Base-by-base conservation (phyloP, 2,329 filamentous ascomycete genomes). In the Fusarium lyarnte region DNA sequence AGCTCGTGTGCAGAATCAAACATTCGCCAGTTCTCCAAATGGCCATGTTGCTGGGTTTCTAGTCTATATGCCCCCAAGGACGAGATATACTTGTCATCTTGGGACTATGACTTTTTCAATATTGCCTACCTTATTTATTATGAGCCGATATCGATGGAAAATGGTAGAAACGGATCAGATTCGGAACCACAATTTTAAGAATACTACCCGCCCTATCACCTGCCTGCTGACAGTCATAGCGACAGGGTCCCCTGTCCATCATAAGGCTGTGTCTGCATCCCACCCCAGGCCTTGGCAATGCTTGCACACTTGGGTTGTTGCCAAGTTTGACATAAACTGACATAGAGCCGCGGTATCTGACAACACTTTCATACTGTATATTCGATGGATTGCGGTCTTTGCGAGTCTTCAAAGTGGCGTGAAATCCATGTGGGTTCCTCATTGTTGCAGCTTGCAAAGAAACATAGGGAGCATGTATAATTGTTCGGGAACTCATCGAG, bases 251-350 rank as follows among this genome's bases (percentile, higher is more conserved):
- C 73, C 66, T 74, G 74, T 62, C 64, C 64, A 53, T 64, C 59
- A 69, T 77, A 77, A 70, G 74, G 74, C 72, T 75, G 52, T 76
- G 74, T 70, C 69, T 68, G 66, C 73, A 62, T 36, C 53, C 47
- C 35, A 69, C 66, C 71, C 61, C 60, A 25, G 49, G 51, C 60
- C 65, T 71, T 66, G 69, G 64, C 71, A 66, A 74, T 72, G 68
- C 65, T 76, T 74, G 70, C 33, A 17, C 41, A 46, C 51, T 49
- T 43, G 31, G 29, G 49, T 58, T 42, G 42, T 46, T 35, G 42
- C 49, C 65, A 52, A 59, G 39, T 66, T 69, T 66, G 29, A 61
- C 46, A 49, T 36, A 60, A 38, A 19, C 58, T 35, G 47, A 21
- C 45, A 46, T 69, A 43, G 33, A 69, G 38, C 25, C 38, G 33